phyloP scores from a whole-genome alignment of 2,329 filamentous ascomycete species.

The Fonsecaea multimorphosa region DNA sequence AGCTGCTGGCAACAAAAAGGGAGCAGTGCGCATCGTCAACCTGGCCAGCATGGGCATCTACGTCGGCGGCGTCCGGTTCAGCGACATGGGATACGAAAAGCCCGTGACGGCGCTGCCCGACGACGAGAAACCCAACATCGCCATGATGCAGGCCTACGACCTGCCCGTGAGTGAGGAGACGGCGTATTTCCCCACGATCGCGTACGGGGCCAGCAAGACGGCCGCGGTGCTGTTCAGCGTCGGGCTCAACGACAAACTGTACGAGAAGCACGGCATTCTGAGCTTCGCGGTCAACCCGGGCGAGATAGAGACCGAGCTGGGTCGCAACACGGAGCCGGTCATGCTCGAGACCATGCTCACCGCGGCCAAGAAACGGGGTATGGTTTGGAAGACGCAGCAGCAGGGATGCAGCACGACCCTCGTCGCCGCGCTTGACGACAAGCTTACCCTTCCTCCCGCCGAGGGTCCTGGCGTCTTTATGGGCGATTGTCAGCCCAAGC shows the following conservation, averaged over 20 bases:
- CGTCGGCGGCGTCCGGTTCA: slow-evolving; percentile 9
- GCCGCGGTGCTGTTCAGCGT: slow-evolving; percentile 22
- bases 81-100: slow-evolving; percentile 7
- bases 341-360: slow-evolving; percentile 8
- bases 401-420: slow-evolving; percentile 11
- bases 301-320: slow-evolving; percentile 18
- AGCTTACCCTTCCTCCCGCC: neutral
- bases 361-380: neutral
- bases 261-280: slow-evolving; percentile 10
- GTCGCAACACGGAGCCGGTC: slow-evolving; percentile 11
- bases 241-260: slow-evolving; percentile 9
- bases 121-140: slow-evolving; percentile 17
- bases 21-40: slow-evolving; percentile 14
- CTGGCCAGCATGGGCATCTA: slow-evolving; percentile 14
- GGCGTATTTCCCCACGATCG: slow-evolving; percentile 13
- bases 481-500: slow-evolving; percentile 1
- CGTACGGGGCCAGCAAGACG: slow-evolving; percentile 16
- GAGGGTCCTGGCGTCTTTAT: slow-evolving; percentile 8
- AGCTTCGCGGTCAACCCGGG: slow-evolving; percentile 19
- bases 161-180: slow-evolving; percentile 7
- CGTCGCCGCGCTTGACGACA: slow-evolving; percentile 4
- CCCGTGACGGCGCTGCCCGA: slow-evolving; percentile 8
- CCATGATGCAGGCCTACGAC: slow-evolving; percentile 14
- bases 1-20: neutral
- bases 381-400: slow-evolving; percentile 14